Evolutionary conservation across 192 early-diverging fungal species (phyloP), one percentile per base, ranked within the genome.

Genomic region (Lunasporangiospora selenospora): DNA sequence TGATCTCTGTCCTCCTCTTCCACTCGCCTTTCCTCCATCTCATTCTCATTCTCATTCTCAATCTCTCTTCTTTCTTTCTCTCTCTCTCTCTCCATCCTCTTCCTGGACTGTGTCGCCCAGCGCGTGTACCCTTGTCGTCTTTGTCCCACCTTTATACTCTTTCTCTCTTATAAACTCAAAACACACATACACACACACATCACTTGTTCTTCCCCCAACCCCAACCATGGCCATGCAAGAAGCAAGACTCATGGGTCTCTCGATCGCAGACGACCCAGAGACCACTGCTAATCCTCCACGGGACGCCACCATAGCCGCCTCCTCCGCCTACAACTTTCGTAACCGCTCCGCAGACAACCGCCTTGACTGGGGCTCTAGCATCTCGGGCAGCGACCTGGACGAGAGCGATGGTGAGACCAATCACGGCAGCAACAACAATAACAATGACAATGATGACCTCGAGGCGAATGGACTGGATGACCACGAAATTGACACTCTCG

Each of bases 161-260:
- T 21, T 21, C 21, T 5, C 45, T 26, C 21, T 47, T 47, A 9
- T 12, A 47, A 46, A 47, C 45, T 13, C 44, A 7, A 27, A 19
- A 12, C 18, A 47, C 4, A 15, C 45, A 30, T 15, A 47, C 23
- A 26, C 15, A 27, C 44, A 6, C 26, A 21, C 8, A 21, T 19
- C 9, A 19, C n/a, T n/a, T n/a, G n/a, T n/a, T n/a, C n/a, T n/a
- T n/a, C n/a, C n/a, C n/a, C n/a, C n/a, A n/a, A n/a, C n/a, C n/a
- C n/a, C n/a, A n/a, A 21, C 45, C 6, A 67, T 73, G 60, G 69
- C 60, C 40, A 16, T 57, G 31, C 40, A 73, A 47, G 69, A 73
- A 63, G 69, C 69, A 30, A 73, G 63, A 27, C 41, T 48, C 13
- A 73, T 73, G 69, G 69, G 69, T 5, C 60, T 73, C 4, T 47